phyloP scores from a whole-genome alignment of 1,139 yeast genomes.

The Magnusiomyces tetraspermus region DNA sequence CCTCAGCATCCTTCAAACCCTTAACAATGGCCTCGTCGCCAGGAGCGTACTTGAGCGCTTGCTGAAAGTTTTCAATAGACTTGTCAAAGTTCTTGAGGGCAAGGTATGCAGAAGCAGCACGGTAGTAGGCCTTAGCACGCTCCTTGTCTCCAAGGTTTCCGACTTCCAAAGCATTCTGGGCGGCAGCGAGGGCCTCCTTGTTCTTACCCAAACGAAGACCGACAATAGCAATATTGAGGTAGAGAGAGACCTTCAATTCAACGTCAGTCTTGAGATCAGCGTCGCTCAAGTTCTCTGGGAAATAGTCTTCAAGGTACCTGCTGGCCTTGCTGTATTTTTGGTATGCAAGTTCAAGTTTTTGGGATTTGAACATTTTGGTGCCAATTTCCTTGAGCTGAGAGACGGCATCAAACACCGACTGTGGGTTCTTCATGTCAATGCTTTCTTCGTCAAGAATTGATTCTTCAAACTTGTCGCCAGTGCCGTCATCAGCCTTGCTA shows the following conservation, averaged over 20 bases:
- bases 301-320: constrained; percentile 57
- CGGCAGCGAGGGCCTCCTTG: constrained; percentile 47
- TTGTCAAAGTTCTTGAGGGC: constrained; percentile 56
- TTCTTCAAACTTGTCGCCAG: constrained; percentile 80
- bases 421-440: constrained; percentile 50
- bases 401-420: constrained; percentile 59
- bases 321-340: constrained; percentile 65
- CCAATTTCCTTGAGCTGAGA: constrained; percentile 68
- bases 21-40: constrained; percentile 62
- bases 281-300: constrained; percentile 44
- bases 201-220: constrained; percentile 57
- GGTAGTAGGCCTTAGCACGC: constrained; percentile 73
- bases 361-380: constrained; percentile 59
- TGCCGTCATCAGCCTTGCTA: constrained; percentile 49
- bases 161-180: constrained; percentile 57
- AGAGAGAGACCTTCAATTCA: constrained; percentile 51
- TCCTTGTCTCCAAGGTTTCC: constrained; percentile 57
- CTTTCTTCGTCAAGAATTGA: constrained; percentile 62
- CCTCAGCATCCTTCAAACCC: constrained; percentile 55
- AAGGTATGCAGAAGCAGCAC: constrained; percentile 66
- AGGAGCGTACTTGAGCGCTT: constrained; percentile 59
- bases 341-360: constrained; percentile 37
- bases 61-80: constrained; percentile 55
- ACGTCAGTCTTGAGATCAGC: constrained; percentile 35
- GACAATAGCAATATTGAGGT: constrained; percentile 65